Conservation (phyloP, 1,284 basidiomycete genomes). For the Abortiporus biennis region DNA sequence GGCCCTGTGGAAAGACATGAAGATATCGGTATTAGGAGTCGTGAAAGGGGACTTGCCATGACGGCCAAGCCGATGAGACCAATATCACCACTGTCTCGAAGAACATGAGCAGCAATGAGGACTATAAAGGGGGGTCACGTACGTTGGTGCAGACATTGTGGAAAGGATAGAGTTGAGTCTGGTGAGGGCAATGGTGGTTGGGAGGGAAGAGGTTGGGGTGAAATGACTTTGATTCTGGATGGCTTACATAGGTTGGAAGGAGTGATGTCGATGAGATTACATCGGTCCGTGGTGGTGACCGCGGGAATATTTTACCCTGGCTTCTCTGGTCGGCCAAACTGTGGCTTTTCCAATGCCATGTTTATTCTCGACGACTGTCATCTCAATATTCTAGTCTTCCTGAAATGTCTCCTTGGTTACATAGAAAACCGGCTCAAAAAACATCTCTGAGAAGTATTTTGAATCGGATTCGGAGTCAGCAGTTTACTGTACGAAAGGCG, state of each 20-base stretch:
- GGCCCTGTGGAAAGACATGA: constrained; percentile 54
- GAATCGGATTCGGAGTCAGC: too few species aligned
- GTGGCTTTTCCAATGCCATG: too few species aligned
- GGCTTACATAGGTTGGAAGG: constrained; percentile 4
- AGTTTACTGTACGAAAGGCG: too few species aligned
- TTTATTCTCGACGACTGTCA: too few species aligned
- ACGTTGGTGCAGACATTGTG: constrained; percentile 40
- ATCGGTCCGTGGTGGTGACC: constrained; percentile 11
- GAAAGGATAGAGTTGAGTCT: constrained; percentile 19
- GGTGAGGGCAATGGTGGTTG: constrained; percentile 22
- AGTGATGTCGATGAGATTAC: constrained; percentile 28
- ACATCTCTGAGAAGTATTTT: too few species aligned
- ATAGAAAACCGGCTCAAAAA: too few species aligned
- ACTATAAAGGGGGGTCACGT: constrained; percentile 15
- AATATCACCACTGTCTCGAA: constrained; percentile 74
- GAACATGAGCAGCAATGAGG: constrained; percentile 1
- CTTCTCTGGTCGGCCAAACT: too few species aligned
- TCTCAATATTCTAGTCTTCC: too few species aligned
- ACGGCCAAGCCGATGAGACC: constrained; percentile 95
- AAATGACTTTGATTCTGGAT: constrained; percentile 13
- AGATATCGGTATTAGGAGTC: constrained; percentile 11
- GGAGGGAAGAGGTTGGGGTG: constrained; percentile 15
- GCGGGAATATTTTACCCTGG: constrained; percentile 8
- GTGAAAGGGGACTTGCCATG: constrained; percentile 57
- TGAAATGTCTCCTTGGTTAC: too few species aligned